phyloP scores from a whole-genome alignment of 1,284 basidiomycete species.

The Chondrostereum purpureum region DNA sequence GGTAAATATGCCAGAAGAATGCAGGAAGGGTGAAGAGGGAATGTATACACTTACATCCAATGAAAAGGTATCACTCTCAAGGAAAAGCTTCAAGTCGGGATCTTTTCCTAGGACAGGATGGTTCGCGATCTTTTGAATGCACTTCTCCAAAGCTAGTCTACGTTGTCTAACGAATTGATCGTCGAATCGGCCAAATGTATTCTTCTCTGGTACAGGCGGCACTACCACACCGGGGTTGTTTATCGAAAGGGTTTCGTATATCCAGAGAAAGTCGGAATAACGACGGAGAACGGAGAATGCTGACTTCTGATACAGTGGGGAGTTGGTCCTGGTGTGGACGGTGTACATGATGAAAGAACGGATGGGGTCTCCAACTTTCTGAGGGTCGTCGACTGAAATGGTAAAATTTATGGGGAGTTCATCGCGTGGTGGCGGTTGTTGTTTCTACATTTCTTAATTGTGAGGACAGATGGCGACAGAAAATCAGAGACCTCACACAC shows the following conservation, averaged over 20 bases:
- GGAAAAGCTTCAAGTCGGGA: constrained; percentile 77
- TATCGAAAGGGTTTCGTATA: constrained; percentile 82
- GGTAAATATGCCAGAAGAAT: too few relatives aligned
- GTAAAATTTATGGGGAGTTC: constrained; percentile 60
- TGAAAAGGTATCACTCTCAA: constrained; percentile 83
- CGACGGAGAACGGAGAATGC: constrained; percentile 88
- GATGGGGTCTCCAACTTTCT: constrained; percentile 89
- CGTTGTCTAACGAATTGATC: constrained; percentile 84
- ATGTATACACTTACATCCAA: constrained; percentile 55
- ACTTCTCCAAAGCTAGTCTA: constrained; percentile 79
- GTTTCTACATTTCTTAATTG: constrained; percentile 22
- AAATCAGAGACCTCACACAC: constrained; percentile 4
- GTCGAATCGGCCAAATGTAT: constrained; percentile 85
- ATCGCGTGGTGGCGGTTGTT: constrained; percentile 20
- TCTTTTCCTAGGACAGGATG: constrained; percentile 86
- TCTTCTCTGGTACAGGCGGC: constrained; percentile 95
- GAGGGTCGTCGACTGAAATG: constrained; percentile 88
- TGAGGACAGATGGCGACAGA: constrained; percentile 6
- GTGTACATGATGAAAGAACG: constrained; percentile 93
- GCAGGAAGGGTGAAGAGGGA: background rate
- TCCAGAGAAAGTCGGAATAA: constrained; percentile 97
- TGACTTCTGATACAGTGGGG: constrained; percentile 73
- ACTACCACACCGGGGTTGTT: constrained; percentile 98
- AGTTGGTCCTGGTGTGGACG: constrained; percentile 85
- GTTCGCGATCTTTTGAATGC: constrained; percentile 81